Conservation (phyloP, 2,329 filamentous ascomycete species). For the Phyllosticta citriasiana region DNA sequence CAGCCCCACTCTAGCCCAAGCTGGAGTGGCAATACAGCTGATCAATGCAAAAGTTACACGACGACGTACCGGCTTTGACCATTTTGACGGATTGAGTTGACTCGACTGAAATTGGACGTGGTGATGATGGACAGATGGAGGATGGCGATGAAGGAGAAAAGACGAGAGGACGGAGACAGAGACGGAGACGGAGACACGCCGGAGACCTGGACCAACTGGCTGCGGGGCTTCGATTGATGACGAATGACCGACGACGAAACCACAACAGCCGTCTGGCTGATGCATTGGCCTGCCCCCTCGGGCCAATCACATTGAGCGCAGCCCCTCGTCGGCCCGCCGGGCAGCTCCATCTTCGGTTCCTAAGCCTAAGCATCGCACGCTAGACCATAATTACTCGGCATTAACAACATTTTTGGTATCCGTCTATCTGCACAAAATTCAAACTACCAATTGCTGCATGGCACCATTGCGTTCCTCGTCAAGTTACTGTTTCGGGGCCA, state of each 20-base stretch:
- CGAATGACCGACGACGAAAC: background rate
- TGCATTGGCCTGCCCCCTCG: background rate
- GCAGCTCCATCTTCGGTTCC: background rate
- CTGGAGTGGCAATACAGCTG: slow-evolving; percentile 10
- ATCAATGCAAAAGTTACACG: slow-evolving; percentile 14
- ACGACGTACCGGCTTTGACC: slow-evolving; percentile 88
- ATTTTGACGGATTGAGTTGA: slow-evolving; percentile 59
- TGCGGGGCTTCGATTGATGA: background rate
- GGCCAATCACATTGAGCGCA: slow-evolving; percentile 1
- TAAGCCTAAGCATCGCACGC: background rate
- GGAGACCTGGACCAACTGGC: background rate
- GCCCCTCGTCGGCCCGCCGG: no score
- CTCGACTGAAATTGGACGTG: slow-evolving; percentile 18
- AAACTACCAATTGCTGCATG: background rate
- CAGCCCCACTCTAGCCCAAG: slow-evolving; percentile 26
- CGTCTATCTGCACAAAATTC: background rate
- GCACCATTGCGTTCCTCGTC: background rate
- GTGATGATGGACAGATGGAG: slow-evolving; percentile 1
- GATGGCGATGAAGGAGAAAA: background rate
- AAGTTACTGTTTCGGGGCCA: slow-evolving; percentile 1
- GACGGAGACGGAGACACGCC: background rate
- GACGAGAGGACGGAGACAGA: background rate
- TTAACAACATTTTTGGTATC: background rate
- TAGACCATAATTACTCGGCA: background rate
- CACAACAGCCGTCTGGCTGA: background rate